These are phyloP conservation scores for Ganoderma resinaceum DNA, from an alignment of 1,284 basidiomycete genomes.

Conservation along the genomic window DNA sequence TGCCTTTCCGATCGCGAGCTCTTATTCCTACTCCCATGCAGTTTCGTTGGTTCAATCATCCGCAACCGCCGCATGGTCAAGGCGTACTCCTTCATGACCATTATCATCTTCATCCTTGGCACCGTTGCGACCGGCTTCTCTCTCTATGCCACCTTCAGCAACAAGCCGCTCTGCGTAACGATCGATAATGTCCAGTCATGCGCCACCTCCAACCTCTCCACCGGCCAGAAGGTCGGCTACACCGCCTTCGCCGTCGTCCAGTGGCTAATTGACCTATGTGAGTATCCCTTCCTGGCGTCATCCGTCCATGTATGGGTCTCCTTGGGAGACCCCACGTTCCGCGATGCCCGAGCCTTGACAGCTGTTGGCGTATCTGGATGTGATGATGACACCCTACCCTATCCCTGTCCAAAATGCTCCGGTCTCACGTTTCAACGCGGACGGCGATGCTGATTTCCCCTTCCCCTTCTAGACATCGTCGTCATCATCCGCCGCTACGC, in stretches of 20 bases:
- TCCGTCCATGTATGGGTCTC: background rate
- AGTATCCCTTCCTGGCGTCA: slow-evolving; percentile 32
- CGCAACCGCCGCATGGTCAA: slow-evolving; percentile 56
- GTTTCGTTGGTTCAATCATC: slow-evolving; percentile 56
- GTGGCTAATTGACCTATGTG: slow-evolving; percentile 60
- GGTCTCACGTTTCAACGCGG: background rate
- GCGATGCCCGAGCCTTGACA: slow-evolving; percentile 5
- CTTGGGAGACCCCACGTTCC: background rate
- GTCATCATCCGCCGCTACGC: slow-evolving; percentile 40
- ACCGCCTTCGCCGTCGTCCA: slow-evolving; percentile 40
- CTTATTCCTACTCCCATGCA: slow-evolving; percentile 29
- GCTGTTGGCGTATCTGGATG: background rate
- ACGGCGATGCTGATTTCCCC: slow-evolving; percentile 21
- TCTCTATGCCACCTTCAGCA: slow-evolving; percentile 36
- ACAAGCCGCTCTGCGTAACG: slow-evolving; percentile 35
- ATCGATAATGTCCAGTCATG: slow-evolving; percentile 28
- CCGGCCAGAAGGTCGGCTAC: slow-evolving; percentile 37
- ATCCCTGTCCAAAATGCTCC: background rate
- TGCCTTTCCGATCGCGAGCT: background rate
- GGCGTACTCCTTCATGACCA: slow-evolving; percentile 52
- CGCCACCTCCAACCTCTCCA: slow-evolving; percentile 28
- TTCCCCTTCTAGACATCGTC: slow-evolving; percentile 37
- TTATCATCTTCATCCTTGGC: slow-evolving; percentile 54
- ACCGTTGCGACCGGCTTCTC: slow-evolving; percentile 54
- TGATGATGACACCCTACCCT: too few relatives aligned